A percentile compares a stretch with the other conserved stretches of the same genome.
Conservation (phyloP, 176 grass and related monocot genomes). For the Carex kokanica region DNA sequence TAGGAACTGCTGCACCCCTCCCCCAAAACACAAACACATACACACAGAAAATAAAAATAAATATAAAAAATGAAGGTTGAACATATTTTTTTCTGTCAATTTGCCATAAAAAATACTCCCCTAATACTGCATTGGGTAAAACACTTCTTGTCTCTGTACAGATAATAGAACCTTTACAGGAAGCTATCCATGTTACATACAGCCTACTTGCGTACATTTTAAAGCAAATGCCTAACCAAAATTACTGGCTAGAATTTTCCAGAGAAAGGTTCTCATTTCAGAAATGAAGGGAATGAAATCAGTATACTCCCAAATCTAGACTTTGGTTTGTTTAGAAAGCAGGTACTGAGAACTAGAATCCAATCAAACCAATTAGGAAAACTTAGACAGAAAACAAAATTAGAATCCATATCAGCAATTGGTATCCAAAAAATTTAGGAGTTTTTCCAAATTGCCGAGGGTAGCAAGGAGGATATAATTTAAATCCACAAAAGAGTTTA, state of each 20-base stretch:
- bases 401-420: not conserved
- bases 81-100: not conserved
- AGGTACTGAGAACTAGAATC: not conserved
- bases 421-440: not conserved
- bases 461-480: not conserved
- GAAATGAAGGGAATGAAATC: not conserved
- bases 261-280: not conserved
- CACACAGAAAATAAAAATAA: not conserved
- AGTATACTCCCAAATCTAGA: not conserved
- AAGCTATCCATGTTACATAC: conserved; percentile 18
- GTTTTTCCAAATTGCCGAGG: not conserved
- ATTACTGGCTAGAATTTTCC: not conserved
- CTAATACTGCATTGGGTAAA: not conserved
- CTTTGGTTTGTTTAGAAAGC: not conserved
- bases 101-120: not conserved
- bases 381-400: not conserved
- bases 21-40: not conserved
- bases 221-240: not conserved
- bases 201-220: not conserved
- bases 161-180: conserved; percentile 5
- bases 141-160: not conserved
- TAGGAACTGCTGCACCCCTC: not conserved
- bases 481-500: not conserved
- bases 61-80: not conserved
- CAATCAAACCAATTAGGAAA: conserved; percentile 1